These are phyloP conservation scores for Beauveria asiatica DNA, from an alignment of 2,329 filamentous ascomycete genomes.

Conservation along the genomic window DNA sequence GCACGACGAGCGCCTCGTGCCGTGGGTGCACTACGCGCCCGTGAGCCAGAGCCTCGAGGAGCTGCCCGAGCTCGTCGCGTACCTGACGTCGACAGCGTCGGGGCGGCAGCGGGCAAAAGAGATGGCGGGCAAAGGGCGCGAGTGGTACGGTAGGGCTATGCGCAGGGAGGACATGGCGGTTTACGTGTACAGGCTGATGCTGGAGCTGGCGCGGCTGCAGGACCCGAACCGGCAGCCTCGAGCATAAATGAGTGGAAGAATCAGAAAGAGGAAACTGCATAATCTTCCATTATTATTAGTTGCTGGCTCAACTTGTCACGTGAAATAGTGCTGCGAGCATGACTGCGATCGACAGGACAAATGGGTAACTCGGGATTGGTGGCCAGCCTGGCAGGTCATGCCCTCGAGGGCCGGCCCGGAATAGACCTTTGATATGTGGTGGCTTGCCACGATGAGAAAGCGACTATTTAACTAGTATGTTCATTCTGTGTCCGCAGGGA, in stretches of 20 bases:
- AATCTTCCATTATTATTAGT: not conserved
- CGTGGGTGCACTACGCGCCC: constrained; percentile 50
- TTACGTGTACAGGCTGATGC: constrained; percentile 51
- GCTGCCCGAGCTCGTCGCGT: constrained; percentile 41
- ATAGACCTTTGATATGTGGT: too few species aligned
- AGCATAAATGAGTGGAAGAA: not conserved
- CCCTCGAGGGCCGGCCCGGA: too few species aligned
- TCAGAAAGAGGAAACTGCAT: not conserved
- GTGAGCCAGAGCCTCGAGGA: constrained; percentile 41
- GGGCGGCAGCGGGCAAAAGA: constrained; percentile 39
- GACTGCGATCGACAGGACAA: too few species aligned
- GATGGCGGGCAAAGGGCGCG: constrained; percentile 44
- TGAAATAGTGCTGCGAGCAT: too few species aligned
- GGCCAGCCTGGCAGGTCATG: too few species aligned
- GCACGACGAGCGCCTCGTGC: constrained; percentile 47
- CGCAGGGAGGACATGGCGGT: constrained; percentile 50
- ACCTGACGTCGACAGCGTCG: constrained; percentile 32
- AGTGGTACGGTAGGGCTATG: constrained; percentile 46
- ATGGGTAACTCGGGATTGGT: too few species aligned
- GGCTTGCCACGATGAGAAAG: too few species aligned
- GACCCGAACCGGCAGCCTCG: constrained; percentile 19
- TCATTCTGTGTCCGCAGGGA: too few species aligned
- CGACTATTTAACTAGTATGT: too few species aligned
- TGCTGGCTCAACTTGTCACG: too few species aligned
- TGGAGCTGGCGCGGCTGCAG: constrained; percentile 43